A percentile compares a stretch with the other conserved stretches of the same genome.
Conservation (phyloP, 441 rosid species). For the Hura crepitans region DNA sequence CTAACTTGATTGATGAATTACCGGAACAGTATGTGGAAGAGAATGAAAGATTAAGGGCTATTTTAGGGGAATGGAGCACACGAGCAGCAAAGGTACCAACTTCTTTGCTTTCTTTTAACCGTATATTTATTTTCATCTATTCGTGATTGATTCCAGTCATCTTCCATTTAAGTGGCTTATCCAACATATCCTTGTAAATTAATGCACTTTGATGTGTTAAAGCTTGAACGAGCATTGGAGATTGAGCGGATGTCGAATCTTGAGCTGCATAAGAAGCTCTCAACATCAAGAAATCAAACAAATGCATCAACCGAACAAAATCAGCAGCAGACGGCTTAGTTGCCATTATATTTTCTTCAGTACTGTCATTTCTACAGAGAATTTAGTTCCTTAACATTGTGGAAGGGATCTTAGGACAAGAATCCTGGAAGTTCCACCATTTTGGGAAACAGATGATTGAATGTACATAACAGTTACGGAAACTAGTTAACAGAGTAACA, state of each 20-base stretch:
- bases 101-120: background rate
- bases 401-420: background rate
- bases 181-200: constrained; percentile 13
- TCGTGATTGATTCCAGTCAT: background rate
- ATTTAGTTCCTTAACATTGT: background rate
- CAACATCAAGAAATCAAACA: constrained; percentile 33
- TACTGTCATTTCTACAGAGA: background rate
- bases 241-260: constrained; percentile 59
- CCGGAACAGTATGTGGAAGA: constrained; percentile 76
- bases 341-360: background rate
- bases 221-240: constrained; percentile 92
- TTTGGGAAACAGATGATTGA: background rate
- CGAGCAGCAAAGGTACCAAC: constrained; percentile 79
- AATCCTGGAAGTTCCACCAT: background rate
- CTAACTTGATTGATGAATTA: constrained; percentile 18
- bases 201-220: constrained; percentile 5
- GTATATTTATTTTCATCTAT: background rate
- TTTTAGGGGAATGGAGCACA: constrained; percentile 89
- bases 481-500: background rate
- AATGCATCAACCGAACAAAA: constrained; percentile 28
- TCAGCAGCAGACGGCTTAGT: constrained; percentile 19
- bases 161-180: background rate
- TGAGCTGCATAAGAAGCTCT: constrained; percentile 61
- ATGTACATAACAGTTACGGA: constrained; percentile 12
- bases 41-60: constrained; percentile 88